A percentile compares a stretch with the other conserved stretches of the same genome.
Evolutionary conservation across 108 stramenopile species (phyloP).

Genomic region (Mayamaea pseudoterrestris): DNA sequence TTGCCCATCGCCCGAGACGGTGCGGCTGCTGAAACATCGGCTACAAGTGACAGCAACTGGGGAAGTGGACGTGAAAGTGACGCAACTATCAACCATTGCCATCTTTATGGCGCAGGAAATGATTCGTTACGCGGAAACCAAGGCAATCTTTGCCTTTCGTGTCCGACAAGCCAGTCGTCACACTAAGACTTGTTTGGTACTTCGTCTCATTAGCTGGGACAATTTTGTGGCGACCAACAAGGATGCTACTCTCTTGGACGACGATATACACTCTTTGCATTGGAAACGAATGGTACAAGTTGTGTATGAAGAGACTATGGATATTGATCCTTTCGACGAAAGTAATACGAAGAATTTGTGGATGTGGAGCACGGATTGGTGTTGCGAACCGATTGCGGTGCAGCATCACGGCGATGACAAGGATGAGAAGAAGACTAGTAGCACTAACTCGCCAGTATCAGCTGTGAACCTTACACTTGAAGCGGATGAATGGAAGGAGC

Average conservation of each 20-base stretch:
- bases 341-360: background rate
- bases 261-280: background rate
- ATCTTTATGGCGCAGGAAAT: constrained; percentile 60
- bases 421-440: no score
- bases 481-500: background rate
- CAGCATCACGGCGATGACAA: no score
- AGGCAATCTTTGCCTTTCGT: constrained; percentile 69
- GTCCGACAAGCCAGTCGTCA: constrained; percentile 11
- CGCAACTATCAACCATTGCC: background rate
- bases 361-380: constrained; percentile 1
- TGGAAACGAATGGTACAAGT: constrained; percentile 23
- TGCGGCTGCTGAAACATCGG: no score
- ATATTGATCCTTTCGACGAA: background rate
- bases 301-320: constrained; percentile 25
- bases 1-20: no score
- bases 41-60: no score
- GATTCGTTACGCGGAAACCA: constrained; percentile 69
- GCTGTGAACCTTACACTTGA: background rate
- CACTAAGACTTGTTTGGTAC: constrained; percentile 24
- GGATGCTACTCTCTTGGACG: background rate
- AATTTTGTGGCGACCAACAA: constrained; percentile 25
- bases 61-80: no score
- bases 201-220: constrained; percentile 67
- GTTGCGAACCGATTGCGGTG: background rate
- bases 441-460: background rate